Base-by-base conservation (phyloP, 441 rosid species). In the Adansonia grandidieri region DNA sequence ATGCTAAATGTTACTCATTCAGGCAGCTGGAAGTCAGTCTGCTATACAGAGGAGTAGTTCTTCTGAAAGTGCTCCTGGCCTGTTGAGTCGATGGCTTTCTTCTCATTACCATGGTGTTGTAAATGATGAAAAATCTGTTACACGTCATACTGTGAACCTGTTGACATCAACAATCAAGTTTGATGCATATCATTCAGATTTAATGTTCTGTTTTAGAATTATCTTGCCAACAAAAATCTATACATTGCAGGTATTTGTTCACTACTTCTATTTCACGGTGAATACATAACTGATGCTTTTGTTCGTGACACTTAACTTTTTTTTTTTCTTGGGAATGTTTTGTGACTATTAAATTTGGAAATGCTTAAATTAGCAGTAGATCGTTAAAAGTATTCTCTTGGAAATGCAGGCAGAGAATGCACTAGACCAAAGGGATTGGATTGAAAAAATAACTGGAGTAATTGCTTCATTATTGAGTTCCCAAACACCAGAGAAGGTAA, bases 181-280 rank as follows among this genome's bases (percentile, higher is more conserved):
- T 78, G 97, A 97, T 63, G 96, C 97, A 61, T 98, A 97, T 82
- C 98, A 97, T 74, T 90, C 98, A 19, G 97, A 97, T 89, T 88
- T 94, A 83, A 91, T 98, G 83, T 97, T 97, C 87, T 97, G 98
- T 90, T 97, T 97, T 88, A 86, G 99, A 83, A 92, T 97, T 77
- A 92, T 97, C 65, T 94, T 98, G 15, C 99, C 99, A 6, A 64
- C 91, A 70, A 96, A 94, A 87, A 88, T 91, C 62, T 96, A 93
- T 78, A 94, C 99, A 70, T 82, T 96, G 83, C 99, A 96, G 99
- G 99, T 96, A 81, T 76, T 22, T 62, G 48, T 63, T 58, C 20
- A 77, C 40, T 57, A 37, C 45, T 37, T 54, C 47, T 56, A 73
- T 65, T 42, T 77, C 19, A 48, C 9, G 20, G 22, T 51, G 68